Base-by-base conservation (phyloP, 1,284 basidiomycete genomes). In the Cryptococcus sp. region DNA sequence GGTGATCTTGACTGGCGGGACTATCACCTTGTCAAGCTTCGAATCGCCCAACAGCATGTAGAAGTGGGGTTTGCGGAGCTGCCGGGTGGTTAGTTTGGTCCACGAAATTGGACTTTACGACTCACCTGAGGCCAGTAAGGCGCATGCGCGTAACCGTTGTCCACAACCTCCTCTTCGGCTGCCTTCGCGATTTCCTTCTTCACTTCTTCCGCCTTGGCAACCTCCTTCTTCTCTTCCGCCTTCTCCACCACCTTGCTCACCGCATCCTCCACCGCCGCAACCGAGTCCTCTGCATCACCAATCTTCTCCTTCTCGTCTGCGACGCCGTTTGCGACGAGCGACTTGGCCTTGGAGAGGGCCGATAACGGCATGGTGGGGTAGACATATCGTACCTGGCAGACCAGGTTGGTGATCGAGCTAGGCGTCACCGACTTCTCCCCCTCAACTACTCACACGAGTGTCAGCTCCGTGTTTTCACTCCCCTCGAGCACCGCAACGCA, bases 41-140 rank as follows among this genome's bases (percentile, higher is more conserved):
- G 89, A 86, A 71, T 99, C 96, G 2, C 89, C 91, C 35, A 96
- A 83, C 40, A 98, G 82, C 51, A 95, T 81, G 87, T 89, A 92
- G 88, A 89, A 96, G n/a, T 84, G 82, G 0, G 92, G 88, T 71
- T 87, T 88, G 50, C 89, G 88, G 61, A 86, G 81, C 86, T 91
- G 59, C 20, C 23, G 56, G 40, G 60, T 52, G 44, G 33, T 38
- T 16, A 45, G 46, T n/a, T 33, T 28, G n/a, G 39, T 28, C 18
- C 11, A 35, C 37, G 49, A n/a, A 11, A 37, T 59, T 35, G 15
- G 33, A 33, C 12, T 18, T 42, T 18, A 16, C 7, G 33, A 79
- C 87, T 57, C 67, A 93, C 91, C 62, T 82, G 83, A 53, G 91
- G 89, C 88, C 92, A 98, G 71, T 85, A 83, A 1, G 96, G 95